Conservation (phyloP, 306 rosid species). For the Mimosa pudica region DNA sequence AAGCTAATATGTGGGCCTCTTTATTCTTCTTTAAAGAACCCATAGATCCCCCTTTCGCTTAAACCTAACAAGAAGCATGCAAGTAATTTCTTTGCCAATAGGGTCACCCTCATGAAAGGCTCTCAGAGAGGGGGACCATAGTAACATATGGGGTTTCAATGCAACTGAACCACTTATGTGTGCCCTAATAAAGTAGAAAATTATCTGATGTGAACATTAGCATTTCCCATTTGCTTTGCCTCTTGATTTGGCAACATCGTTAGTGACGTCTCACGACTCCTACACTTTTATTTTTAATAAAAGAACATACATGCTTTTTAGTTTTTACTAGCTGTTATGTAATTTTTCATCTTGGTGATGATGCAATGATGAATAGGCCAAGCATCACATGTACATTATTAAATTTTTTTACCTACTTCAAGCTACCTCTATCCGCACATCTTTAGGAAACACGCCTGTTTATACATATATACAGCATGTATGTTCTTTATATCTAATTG, state of each 20-base stretch:
- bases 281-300: not conserved
- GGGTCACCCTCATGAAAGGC: slow-evolving; percentile 55
- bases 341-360: not conserved
- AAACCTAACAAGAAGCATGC: slow-evolving; percentile 44
- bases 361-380: not conserved
- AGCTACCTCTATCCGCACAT: slow-evolving; percentile 6
- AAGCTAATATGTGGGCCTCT: slow-evolving; percentile 32
- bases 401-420: slow-evolving; percentile 5
- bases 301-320: slow-evolving; percentile 21
- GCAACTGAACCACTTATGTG: slow-evolving; percentile 53
- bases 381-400: slow-evolving; percentile 5
- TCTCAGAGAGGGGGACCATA: slow-evolving; percentile 48
- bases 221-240: slow-evolving; percentile 36
- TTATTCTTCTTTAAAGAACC: slow-evolving; percentile 29
- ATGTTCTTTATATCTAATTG: not conserved
- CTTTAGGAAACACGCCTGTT: not conserved
- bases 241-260: slow-evolving; percentile 60
- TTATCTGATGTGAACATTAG: slow-evolving; percentile 48
- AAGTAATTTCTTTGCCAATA: slow-evolving; percentile 57
- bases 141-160: slow-evolving; percentile 36
- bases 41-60: not conserved
- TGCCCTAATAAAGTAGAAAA: slow-evolving; percentile 40
- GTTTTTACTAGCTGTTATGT: slow-evolving; percentile 1
- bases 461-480: not conserved
- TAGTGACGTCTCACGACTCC: slow-evolving; percentile 54